A percentile compares a stretch with the other conserved stretches of the same genome.
Conservation (phyloP, 176 grass and related monocot species). For the Aegilops speltoides region DNA sequence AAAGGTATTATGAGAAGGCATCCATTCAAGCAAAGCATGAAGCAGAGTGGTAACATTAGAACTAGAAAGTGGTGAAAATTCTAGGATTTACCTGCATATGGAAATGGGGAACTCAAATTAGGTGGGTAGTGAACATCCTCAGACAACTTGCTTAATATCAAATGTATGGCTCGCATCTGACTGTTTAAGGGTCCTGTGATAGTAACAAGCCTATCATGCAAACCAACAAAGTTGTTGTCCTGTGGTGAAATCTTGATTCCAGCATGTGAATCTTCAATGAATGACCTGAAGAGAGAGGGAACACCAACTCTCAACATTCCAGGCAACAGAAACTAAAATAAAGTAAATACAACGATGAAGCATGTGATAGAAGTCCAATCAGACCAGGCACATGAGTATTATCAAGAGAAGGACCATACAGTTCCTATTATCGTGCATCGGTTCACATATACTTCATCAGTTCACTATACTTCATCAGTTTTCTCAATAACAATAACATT, state of each 20-base stretch:
- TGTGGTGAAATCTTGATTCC: conserved; percentile 98
- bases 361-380: neutral
- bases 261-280: conserved; percentile 92
- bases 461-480: neutral
- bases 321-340: conserved; percentile 1
- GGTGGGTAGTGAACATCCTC: too few species aligned
- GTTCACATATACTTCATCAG: neutral
- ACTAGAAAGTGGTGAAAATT: too few species aligned
- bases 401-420: neutral
- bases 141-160: conserved; percentile 80
- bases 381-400: neutral
- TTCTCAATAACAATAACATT: neutral
- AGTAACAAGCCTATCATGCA: conserved; percentile 97
- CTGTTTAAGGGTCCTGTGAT: conserved; percentile 80
- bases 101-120: too few species aligned
- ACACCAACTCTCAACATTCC: conserved; percentile 1
- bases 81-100: too few species aligned
- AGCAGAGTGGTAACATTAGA: too few species aligned
- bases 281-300: conserved; percentile 50
- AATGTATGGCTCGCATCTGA: conserved; percentile 82
- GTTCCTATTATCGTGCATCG: neutral
- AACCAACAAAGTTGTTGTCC: conserved; percentile 83
- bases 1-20: too few species aligned
- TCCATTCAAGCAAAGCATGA: too few species aligned
- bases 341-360: neutral